Evolutionary conservation across 1,284 basidiomycete genomes (phyloP).

Genomic region (Microbotryum intermedium): DNA sequence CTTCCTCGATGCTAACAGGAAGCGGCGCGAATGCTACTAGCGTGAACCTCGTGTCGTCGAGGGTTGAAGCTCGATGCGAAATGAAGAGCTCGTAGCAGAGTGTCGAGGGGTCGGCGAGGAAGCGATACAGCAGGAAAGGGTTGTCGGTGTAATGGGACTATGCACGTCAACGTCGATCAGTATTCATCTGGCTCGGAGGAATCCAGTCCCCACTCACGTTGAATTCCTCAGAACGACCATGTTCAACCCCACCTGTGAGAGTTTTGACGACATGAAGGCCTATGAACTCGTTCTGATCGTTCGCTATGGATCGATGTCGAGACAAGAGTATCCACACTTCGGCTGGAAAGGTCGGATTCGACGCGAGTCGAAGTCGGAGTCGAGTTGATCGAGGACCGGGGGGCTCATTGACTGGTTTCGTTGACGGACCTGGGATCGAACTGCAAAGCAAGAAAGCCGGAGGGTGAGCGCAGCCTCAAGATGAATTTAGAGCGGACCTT

Average conservation of each 20-base stretch:
- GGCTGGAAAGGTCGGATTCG: neutral
- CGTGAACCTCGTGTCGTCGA: slow-evolving; percentile 3
- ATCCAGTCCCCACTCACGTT: no score
- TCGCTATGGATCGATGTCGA: slow-evolving; percentile 59
- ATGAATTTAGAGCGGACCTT: neutral
- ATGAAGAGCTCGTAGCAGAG: slow-evolving; percentile 9
- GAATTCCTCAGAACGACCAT: no score
- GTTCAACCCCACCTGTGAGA: no score
- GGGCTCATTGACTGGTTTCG: neutral
- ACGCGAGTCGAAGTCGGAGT: slow-evolving; percentile 8
- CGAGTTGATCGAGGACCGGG: neutral
- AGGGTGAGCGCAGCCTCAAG: no score
- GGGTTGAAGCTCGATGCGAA: slow-evolving; percentile 8
- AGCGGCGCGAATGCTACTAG: slow-evolving; percentile 5
- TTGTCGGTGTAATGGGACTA: slow-evolving; percentile 17
- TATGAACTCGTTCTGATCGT: slow-evolving; percentile 56
- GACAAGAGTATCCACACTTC: slow-evolving; percentile 72
- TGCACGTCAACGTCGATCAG: neutral
- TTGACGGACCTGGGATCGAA: neutral
- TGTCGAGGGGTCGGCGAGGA: neutral
- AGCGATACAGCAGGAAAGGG: slow-evolving; percentile 10
- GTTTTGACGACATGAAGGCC: slow-evolving; percentile 44
- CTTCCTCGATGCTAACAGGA: slow-evolving; percentile 4
- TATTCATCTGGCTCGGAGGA: no score
- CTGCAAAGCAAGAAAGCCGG: no score